Evolutionary conservation across 306 rosid genomes (phyloP), one percentile per base, ranked within the genome.

Genomic region (Psophocarpus tetragonolobus): DNA sequence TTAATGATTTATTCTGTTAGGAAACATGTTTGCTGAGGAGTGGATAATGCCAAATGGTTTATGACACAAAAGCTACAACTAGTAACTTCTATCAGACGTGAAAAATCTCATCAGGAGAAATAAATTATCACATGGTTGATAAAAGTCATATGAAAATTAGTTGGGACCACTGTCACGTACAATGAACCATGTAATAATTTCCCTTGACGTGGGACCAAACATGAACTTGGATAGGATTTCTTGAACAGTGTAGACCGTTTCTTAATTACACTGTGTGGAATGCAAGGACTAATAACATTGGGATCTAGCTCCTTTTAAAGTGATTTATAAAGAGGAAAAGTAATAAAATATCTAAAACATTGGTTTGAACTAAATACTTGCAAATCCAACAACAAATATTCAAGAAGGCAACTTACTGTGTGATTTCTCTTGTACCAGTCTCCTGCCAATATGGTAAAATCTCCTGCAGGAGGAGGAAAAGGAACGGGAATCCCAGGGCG

Each of bases 381-480:
- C 1, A 21, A 39, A 4, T 39, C 32, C 26, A 44, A 8, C n/a
- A 47, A 26, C 18, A 68, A 6, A 47, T 15, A n/a, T 38, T 11
- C 23, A 36, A 76, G 50, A 47, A 69, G 78, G 68, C 58, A 38
- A 78, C 91, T 86, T 85, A 93, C 97, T 24, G 89, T 90, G 87
- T 93, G 98, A 73, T 88, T 91, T 84, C 68, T 82, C 53, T 83
- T 82, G 87, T 82, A 93, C 96, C 97, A 93, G 69, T 93, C 97
- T 36, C 98, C 98, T 0, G 97, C 87, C 29, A 93, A 86, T 26
- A 93, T 23, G 61, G 96, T 87, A 79, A 84, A 91, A 69, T 93
- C 98, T 65, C 91, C 96, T 0, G 90, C 86, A 2, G 98, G 98
- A 69, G 96, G 80, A 81, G 87, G 78, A 71, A 93, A 93, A 61